A percentile compares a stretch with the other conserved stretches of the same genome.
Evolutionary conservation across 768 basidiomycete genomes (phyloP).

Genomic region (Termitomyces sp.): DNA sequence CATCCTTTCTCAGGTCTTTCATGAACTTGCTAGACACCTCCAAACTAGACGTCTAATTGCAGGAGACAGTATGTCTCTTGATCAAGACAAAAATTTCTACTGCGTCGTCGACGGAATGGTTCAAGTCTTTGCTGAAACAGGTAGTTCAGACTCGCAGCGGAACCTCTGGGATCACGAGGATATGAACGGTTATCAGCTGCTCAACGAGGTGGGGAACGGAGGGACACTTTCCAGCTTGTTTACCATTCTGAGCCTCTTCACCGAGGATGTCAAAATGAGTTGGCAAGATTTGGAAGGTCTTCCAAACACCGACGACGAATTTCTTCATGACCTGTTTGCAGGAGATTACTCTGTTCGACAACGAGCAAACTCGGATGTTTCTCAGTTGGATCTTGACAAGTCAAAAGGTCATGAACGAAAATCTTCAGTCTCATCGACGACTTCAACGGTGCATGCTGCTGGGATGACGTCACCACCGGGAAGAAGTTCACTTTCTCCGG

Average conservation of each 20-base stretch:
- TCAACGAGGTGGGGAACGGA: conserved; percentile 94
- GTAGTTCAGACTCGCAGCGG: conserved; percentile 37
- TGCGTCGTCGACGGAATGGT: conserved; percentile 98
- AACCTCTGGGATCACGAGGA: conserved; percentile 77
- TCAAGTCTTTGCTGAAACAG: conserved; percentile 81
- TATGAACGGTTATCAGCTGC: conserved; percentile 92
- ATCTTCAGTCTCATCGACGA: conserved; percentile 58
- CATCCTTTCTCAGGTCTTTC: conserved; percentile 64
- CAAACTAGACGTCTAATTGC: conserved; percentile 95
- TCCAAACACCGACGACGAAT: conserved; percentile 23
- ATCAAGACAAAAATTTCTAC: conserved; percentile 93
- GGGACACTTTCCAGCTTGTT: conserved; percentile 95
- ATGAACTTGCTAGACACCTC: conserved; percentile 92
- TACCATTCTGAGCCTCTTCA: conserved; percentile 95
- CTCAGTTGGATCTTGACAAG: conserved; percentile 45
- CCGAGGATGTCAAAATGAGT: conserved; percentile 86
- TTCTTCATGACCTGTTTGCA: conserved; percentile 14
- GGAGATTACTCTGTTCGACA: conserved; percentile 19
- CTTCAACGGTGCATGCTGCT: conserved; percentile 59
- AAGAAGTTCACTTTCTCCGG: conserved; percentile 22
- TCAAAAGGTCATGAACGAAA: conserved; percentile 33
- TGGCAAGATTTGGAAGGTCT: conserved; percentile 68
- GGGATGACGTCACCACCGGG: conserved; percentile 23
- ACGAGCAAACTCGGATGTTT: conserved; percentile 60
- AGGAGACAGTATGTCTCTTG: conserved; percentile 88